A percentile compares a stretch with the other conserved stretches of the same genome.
Conservation (phyloP, 2,329 filamentous ascomycete genomes). For the Calonectria naviculata region DNA sequence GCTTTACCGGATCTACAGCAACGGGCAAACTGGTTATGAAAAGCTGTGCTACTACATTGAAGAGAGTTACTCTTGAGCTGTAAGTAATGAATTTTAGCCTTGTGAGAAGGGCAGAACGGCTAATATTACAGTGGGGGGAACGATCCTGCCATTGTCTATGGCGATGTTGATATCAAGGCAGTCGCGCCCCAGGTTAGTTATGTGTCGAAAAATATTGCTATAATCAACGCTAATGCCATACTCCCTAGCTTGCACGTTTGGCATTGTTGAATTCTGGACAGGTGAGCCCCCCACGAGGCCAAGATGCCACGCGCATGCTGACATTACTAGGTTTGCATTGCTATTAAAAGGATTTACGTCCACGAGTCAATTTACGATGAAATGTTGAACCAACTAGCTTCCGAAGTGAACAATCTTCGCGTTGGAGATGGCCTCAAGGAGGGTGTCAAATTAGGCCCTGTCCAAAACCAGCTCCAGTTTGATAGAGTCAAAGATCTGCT, state of each 20-base stretch:
- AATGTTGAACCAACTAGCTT: slow-evolving; percentile 57
- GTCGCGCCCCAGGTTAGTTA: slow-evolving; percentile 49
- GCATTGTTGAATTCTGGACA: slow-evolving; percentile 67
- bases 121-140: slow-evolving; percentile 64
- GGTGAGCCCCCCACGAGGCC: background rate
- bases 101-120: no score
- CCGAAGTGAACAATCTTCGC: slow-evolving; percentile 51
- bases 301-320: no score
- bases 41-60: slow-evolving; percentile 65
- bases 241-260: slow-evolving; percentile 49
- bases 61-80: slow-evolving; percentile 72
- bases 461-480: slow-evolving; percentile 75
- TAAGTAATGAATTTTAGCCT: no score
- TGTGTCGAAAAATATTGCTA: no score
- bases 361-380: slow-evolving; percentile 68
- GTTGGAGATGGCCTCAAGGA: slow-evolving; percentile 56
- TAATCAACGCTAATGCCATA: no score
- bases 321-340: slow-evolving; percentile 35
- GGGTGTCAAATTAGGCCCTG: slow-evolving; percentile 61
- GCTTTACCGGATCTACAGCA: slow-evolving; percentile 70
- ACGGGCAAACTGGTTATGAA: slow-evolving; percentile 72
- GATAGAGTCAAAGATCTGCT: slow-evolving; percentile 60
- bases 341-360: slow-evolving; percentile 69
- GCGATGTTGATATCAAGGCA: slow-evolving; percentile 63
- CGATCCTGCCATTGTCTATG: slow-evolving; percentile 68